Conservation (phyloP, 2,329 filamentous ascomycete genomes). For the Aspergillus udagawae region DNA sequence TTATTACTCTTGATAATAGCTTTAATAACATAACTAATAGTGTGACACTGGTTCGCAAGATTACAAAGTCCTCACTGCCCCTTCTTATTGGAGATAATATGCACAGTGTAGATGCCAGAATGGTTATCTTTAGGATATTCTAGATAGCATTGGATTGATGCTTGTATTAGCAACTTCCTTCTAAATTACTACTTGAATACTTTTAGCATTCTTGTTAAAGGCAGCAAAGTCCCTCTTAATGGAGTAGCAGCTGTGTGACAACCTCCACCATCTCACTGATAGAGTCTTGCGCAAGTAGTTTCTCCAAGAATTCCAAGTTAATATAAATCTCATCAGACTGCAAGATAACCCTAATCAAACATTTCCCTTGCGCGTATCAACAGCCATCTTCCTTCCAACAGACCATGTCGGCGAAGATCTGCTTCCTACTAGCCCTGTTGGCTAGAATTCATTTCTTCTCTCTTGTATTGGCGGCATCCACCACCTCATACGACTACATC, state of each 20-base stretch:
- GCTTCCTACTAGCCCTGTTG: too few relatives aligned
- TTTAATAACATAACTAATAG: constrained; percentile 94
- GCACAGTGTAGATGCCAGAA: constrained; percentile 81
- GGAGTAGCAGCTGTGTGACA: too few relatives aligned
- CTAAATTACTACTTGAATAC: constrained; percentile 70
- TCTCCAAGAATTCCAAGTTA: constrained; percentile 86
- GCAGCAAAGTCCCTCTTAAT: constrained; percentile 79
- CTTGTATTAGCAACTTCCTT: constrained; percentile 50
- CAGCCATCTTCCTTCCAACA: too few relatives aligned
- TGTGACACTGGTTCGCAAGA: constrained; percentile 94
- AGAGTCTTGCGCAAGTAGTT: constrained; percentile 83
- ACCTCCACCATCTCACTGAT: constrained; percentile 86
- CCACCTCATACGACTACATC: constrained; percentile 22
- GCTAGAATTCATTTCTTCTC: too few relatives aligned
- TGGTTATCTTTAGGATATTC: constrained; percentile 68
- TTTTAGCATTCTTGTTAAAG: constrained; percentile 76
- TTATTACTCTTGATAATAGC: constrained; percentile 64
- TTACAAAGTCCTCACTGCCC: constrained; percentile 91
- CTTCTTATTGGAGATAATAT: constrained; percentile 91
- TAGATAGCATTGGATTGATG: constrained; percentile 65
- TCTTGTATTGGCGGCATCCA: too few relatives aligned
- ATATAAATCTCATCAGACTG: constrained; percentile 91
- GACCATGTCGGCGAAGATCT: too few relatives aligned
- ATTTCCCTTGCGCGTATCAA: constrained; percentile 70
- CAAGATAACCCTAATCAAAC: constrained; percentile 93